phyloP scores from a whole-genome alignment of 306 rosid genomes.

The Medicago ruthenica region DNA sequence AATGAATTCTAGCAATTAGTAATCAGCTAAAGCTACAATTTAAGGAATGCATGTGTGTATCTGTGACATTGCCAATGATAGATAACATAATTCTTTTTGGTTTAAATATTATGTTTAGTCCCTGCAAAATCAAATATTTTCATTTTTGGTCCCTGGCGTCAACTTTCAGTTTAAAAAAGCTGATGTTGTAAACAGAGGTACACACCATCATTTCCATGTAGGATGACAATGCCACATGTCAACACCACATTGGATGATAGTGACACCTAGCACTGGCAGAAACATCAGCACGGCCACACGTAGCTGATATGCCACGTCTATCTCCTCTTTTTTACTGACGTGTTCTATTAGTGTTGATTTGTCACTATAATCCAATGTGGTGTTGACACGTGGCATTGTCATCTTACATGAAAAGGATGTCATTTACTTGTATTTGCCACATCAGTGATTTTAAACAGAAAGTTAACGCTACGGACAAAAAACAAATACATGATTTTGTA shows the following conservation, averaged over 20 bases:
- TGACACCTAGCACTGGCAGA: not conserved
- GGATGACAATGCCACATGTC: not conserved
- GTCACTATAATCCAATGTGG: not conserved
- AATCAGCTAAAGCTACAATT: not conserved
- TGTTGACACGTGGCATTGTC: not conserved
- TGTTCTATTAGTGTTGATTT: not conserved
- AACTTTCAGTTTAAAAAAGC: not conserved
- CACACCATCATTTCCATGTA: not conserved
- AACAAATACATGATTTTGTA: not conserved
- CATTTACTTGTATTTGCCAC: no score
- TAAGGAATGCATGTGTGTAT: not conserved
- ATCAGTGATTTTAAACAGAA: not conserved
- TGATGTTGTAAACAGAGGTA: not conserved
- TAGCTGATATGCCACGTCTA: not conserved
- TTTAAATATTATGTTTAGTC: no score
- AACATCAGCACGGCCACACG: not conserved
- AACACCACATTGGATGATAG: not conserved
- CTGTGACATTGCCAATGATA: constrained; percentile 23
- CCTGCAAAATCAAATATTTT: no score
- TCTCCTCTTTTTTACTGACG: no score
- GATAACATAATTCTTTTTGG: constrained; percentile 11
- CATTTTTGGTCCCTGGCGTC: not conserved
- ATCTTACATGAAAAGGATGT: not conserved
- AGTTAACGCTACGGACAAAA: not conserved
- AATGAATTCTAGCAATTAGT: not conserved